Conservation (phyloP, 2,329 filamentous ascomycete species). For the Botrytis sinoallii region DNA sequence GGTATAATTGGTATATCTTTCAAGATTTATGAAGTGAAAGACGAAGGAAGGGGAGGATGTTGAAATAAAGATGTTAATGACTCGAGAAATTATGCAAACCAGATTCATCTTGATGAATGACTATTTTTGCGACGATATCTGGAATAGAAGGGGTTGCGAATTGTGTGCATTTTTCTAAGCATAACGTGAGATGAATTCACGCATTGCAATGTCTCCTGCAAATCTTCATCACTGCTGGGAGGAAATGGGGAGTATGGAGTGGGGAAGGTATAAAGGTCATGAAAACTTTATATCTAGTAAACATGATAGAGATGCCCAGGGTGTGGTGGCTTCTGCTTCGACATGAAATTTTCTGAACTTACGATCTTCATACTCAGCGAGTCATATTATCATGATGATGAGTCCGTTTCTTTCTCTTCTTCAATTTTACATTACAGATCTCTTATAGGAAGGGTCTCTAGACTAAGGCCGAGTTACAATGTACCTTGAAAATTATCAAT, state of each 20-base stretch:
- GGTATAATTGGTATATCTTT: slow-evolving; percentile 1
- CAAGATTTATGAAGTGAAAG: slow-evolving; percentile 7
- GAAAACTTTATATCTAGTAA: slow-evolving; percentile 23
- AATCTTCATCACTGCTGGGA: slow-evolving; percentile 16
- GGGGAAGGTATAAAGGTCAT: slow-evolving; percentile 15
- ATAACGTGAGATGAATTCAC: slow-evolving; percentile 24
- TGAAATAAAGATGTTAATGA: slow-evolving; percentile 19
- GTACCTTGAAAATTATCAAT: slow-evolving; percentile 29
- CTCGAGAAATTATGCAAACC: slow-evolving; percentile 17
- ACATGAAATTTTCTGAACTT: slow-evolving; percentile 28
- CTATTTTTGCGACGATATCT: slow-evolving; percentile 27
- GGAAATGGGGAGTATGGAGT: slow-evolving; percentile 14
- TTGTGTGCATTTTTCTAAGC: slow-evolving; percentile 25
- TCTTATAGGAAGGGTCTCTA: slow-evolving; percentile 30
- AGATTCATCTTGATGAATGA: slow-evolving; percentile 29
- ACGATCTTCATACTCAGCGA: slow-evolving; percentile 37
- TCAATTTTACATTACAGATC: slow-evolving; percentile 36
- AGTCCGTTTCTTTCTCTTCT: slow-evolving; percentile 32
- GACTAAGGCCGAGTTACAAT: slow-evolving; percentile 34
- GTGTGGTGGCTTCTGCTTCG: slow-evolving; percentile 25
- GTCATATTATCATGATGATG: slow-evolving; percentile 23
- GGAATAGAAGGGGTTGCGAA: slow-evolving; percentile 26
- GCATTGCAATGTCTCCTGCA: slow-evolving; percentile 22
- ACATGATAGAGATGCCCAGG: slow-evolving; percentile 20
- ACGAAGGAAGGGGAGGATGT: slow-evolving; percentile 16